Conservation (phyloP, 2,329 filamentous ascomycete genomes). For the Aspergillus cejpii region DNA sequence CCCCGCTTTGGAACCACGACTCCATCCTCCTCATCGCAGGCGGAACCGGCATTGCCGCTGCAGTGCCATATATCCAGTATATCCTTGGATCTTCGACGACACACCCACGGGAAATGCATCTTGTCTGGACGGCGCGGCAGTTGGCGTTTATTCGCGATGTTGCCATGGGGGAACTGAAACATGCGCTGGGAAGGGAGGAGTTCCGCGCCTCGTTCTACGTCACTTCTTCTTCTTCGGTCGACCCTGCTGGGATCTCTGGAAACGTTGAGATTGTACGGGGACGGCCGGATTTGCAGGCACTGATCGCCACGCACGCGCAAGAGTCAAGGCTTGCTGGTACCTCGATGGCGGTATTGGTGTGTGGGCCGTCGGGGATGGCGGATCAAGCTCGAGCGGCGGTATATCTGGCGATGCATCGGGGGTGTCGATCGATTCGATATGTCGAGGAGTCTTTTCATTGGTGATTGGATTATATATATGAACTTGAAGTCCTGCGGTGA, state of each 20-base stretch:
- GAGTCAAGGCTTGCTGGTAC: slow-evolving; percentile 23
- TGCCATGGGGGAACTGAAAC: slow-evolving; percentile 21
- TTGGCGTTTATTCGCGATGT: slow-evolving; percentile 27
- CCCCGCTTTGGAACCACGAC: slow-evolving; percentile 42
- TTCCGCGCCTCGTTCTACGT: slow-evolving; percentile 29
- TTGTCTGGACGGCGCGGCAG: slow-evolving; percentile 34
- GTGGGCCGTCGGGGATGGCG: slow-evolving; percentile 43
- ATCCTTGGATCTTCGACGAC: slow-evolving; percentile 18
- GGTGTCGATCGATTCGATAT: slow-evolving; percentile 36
- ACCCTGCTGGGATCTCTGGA: not conserved
- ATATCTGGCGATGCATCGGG: slow-evolving; percentile 31
- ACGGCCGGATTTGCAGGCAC: slow-evolving; percentile 35
- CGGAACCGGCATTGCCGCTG: slow-evolving; percentile 37
- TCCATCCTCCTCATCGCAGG: slow-evolving; percentile 47
- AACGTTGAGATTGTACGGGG: slow-evolving; percentile 14
- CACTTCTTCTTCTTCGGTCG: slow-evolving; percentile 11
- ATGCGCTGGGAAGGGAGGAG: slow-evolving; percentile 23
- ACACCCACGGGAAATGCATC: slow-evolving; percentile 24
- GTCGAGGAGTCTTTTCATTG: slow-evolving; percentile 44
- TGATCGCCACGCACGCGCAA: slow-evolving; percentile 30
- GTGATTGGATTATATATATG: slow-evolving; percentile 11
- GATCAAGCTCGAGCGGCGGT: slow-evolving; percentile 41
- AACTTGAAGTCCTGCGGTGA: no score
- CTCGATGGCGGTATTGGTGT: slow-evolving; percentile 39
- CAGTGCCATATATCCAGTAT: slow-evolving; percentile 41